Base-by-base conservation (phyloP, 108 stramenopile species). In the Pelagomonas calceolata region DNA sequence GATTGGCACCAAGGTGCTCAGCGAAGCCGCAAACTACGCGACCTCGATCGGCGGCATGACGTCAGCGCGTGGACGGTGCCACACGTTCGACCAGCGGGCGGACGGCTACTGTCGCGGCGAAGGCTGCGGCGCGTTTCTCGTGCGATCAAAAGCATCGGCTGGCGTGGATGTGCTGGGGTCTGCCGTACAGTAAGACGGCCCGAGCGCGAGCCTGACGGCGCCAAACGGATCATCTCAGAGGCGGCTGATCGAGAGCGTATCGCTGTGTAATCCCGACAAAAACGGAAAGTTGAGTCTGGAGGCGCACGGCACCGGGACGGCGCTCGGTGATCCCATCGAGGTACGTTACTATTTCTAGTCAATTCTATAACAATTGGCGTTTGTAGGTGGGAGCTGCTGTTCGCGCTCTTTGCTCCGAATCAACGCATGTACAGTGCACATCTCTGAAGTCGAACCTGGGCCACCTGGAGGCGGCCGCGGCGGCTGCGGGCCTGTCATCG, bases 291-390 rank as follows among this genome's bases (percentile, higher is more conserved):
- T 10, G 14, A 16, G 14, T 16, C 26, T 83, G 44, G 82, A 83
- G 36, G 70, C 78, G 15, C 82, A 83, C 63, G 82, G 81, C 30
- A 83, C 82, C 12, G 82, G 82, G 12, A 83, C 82, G 16, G 78
- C 82, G n/a, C 71, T 83, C 26, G 82, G 82, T 16, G 82, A 83
- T 44, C 81, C 81, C 17, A 76, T 83, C 0, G 82, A 83, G 67
- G 64, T 81, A 32, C 70, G 74, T 21, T 12, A 43, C 39, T 43
- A 10, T 12, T 10, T 12, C 39, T 43, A 43, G 5, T 43, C 39
- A 43, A 10, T 43, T 43, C 39, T 43, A 5, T 43, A n/a, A n/a
- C n/a, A n/a, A n/a, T n/a, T n/a, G n/a, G n/a, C n/a, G n/a, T n/a
- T n/a, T n/a, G n/a, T 12, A 43, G 39, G 66, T 60, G 21, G 51